These are phyloP conservation scores for Starmerella davenportii DNA, from an alignment of 805 yeast genomes.

Conservation along the genomic window DNA sequence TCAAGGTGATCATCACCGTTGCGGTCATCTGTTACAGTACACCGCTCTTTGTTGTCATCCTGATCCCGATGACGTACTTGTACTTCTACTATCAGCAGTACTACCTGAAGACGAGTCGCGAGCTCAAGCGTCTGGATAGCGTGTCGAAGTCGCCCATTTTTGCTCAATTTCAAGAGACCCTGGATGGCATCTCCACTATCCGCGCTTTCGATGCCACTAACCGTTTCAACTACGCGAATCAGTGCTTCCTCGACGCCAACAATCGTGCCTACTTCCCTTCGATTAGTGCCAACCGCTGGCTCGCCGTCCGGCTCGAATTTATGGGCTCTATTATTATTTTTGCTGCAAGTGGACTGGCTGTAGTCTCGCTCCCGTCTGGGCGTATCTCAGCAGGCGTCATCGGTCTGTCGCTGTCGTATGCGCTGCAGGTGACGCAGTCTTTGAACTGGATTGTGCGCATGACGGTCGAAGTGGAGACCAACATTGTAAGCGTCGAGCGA, in stretches of 20 bases:
- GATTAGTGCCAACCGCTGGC: constrained; percentile 89
- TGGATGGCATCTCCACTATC: constrained; percentile 61
- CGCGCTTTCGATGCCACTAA: constrained; percentile 54
- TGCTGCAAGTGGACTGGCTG: constrained; percentile 68
- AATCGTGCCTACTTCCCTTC: constrained; percentile 87
- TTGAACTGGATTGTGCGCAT: constrained; percentile 95
- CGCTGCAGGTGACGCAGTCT: constrained; percentile 81
- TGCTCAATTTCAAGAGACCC: constrained; percentile 67
- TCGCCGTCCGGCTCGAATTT: constrained; percentile 83
- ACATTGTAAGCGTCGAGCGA: constrained; percentile 92
- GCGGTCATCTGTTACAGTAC: constrained; percentile 69
- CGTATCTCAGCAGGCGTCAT: constrained; percentile 71
- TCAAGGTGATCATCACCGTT: constrained; percentile 41
- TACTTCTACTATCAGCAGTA: constrained; percentile 55
- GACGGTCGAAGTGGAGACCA: constrained; percentile 97
- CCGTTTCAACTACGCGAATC: constrained; percentile 42
- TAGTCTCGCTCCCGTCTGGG: constrained; percentile 50
- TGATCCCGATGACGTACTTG: constrained; percentile 47
- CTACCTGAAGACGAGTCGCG: constrained; percentile 56
- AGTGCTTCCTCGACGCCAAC: constrained; percentile 52
- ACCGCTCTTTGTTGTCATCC: constrained; percentile 62
- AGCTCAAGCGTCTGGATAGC: constrained; percentile 55
- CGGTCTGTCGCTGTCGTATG: constrained; percentile 85
- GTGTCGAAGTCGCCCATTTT: constrained; percentile 58
- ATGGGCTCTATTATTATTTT: constrained; percentile 78